Base-by-base conservation (phyloP, 306 rosid genomes). In the Rubus idaeus region DNA sequence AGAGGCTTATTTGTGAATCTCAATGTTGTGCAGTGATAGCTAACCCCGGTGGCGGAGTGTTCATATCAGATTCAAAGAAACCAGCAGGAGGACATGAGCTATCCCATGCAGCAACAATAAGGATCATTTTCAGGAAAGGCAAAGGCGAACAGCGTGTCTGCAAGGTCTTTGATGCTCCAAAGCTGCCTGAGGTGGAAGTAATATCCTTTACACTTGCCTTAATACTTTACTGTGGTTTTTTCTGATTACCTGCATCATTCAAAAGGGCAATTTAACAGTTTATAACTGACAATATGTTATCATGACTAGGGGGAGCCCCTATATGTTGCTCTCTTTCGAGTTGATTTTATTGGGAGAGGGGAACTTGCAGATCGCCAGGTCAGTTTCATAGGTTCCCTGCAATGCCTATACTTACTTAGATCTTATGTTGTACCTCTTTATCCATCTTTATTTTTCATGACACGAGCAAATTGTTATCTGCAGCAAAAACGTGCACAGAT, bases 101-200 rank as follows among this genome's bases (percentile, higher is more conserved):
- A 53, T 97, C 97, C 70, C 98, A 94, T 82, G 98, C 96, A 17
- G 94, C 93, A 60, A 94, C 98, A 46, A 71, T 94, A 67, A 90
- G 97, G 82, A 73, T 94, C 77, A 90, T 87, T 90, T 94, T 91
- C 84, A 87, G 98, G 86, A 91, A 94, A 81, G 98, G 98, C 72
- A 94, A 94, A 84, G 97, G 98, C 4, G 98, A 91, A 17, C 98
- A 94, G 71, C 96, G 98, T 44, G 81, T 91, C 73, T 91, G 98
- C 88, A 90, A 94, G 86, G 91, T 91, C 79, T 94, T 88, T 75
- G 98, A 94, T 20, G 97, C 96, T 64, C 98, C 98, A 62, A 91
- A 94, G 81, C 84, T 88, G 78, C 94, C 97, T n/a, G 98, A 94
- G 87, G 88, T 94, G n/a, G 98, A 94, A 94, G 96, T 97, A 72